A percentile compares a stretch with the other conserved stretches of the same genome.
Conservation (phyloP, 2,329 filamentous ascomycete genomes). For the Botrytis medusae region DNA sequence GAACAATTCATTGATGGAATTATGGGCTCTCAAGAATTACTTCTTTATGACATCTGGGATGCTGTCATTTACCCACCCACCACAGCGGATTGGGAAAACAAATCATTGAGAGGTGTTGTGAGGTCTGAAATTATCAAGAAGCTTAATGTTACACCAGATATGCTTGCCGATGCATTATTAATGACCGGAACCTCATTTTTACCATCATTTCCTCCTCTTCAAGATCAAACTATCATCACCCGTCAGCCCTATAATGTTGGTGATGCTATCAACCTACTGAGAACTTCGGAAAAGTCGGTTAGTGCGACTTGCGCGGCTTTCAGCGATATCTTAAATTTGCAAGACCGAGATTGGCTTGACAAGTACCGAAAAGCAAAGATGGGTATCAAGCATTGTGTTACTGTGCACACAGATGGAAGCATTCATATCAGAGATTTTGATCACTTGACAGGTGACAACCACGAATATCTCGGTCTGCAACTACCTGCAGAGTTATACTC, state of each 20-base stretch:
- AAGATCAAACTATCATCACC: slow-evolving; percentile 55
- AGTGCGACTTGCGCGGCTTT: slow-evolving; percentile 73
- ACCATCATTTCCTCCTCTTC: slow-evolving; percentile 74
- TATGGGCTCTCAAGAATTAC: slow-evolving; percentile 79
- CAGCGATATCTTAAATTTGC: slow-evolving; percentile 72
- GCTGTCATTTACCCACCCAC: slow-evolving; percentile 67
- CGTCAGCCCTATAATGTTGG: slow-evolving; percentile 59
- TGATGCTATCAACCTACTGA: slow-evolving; percentile 77
- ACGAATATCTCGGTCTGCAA: slow-evolving; percentile 86
- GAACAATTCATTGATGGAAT: slow-evolving; percentile 71
- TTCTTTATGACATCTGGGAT: slow-evolving; percentile 82
- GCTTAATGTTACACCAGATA: slow-evolving; percentile 64
- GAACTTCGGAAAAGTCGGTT: slow-evolving; percentile 67
- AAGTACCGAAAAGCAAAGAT: slow-evolving; percentile 84
- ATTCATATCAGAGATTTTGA: slow-evolving; percentile 73
- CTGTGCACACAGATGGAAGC: slow-evolving; percentile 63
- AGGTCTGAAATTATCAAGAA: slow-evolving; percentile 70
- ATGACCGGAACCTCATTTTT: slow-evolving; percentile 82
- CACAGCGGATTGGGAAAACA: slow-evolving; percentile 64
- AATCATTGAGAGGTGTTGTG: slow-evolving; percentile 60
- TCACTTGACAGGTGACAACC: slow-evolving; percentile 75
- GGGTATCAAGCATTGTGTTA: slow-evolving; percentile 83
- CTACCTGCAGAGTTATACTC: slow-evolving; percentile 87
- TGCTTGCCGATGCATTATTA: slow-evolving; percentile 81
- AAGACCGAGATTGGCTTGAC: slow-evolving; percentile 75